Percentiles rank a stretch among this genome's conserved stretches.
phyloP scores from a whole-genome alignment of 78 protist species.

The Tieghemostelium lacteum region DNA sequence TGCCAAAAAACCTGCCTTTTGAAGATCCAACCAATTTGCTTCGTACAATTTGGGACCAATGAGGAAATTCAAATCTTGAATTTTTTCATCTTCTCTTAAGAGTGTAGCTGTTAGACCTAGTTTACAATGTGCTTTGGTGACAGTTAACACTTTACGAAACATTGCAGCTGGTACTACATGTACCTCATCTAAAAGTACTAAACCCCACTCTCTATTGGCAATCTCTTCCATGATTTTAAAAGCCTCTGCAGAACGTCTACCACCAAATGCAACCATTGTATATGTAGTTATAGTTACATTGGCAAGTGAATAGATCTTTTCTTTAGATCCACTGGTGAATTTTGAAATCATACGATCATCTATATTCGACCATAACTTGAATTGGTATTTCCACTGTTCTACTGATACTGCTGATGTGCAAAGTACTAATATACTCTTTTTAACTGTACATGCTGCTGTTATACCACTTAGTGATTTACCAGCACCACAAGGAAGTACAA shows the following conservation, averaged over 20 bases:
- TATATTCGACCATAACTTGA: conserved; percentile 89
- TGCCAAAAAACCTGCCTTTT: conserved; percentile 87
- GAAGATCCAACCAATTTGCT: conserved; percentile 99
- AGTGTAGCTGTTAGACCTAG: conserved; percentile 99
- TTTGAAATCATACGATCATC: conserved; percentile 49
- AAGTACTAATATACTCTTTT: conserved; percentile 91
- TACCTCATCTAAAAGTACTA: conserved; percentile 97
- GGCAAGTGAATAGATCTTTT: conserved; percentile 56
- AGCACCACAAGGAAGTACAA: conserved; percentile 99
- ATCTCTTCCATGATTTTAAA: conserved; percentile 86
- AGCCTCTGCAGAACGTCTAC: conserved; percentile 86
- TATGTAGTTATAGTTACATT: conserved; percentile 96
- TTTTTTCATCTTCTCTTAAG: conserved; percentile 98
- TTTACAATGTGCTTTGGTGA: conserved; percentile 94
- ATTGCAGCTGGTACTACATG: conserved; percentile 95
- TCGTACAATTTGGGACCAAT: conserved; percentile 99
- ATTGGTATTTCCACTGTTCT: conserved; percentile 96
- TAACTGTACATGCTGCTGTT: conserved; percentile 92
- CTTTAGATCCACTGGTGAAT: conserved; percentile 91
- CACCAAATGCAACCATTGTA: conserved; percentile 92
- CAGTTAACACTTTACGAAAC: conserved; percentile 83
- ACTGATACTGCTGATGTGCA: conserved; percentile 94
- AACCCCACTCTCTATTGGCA: conserved; percentile 96
- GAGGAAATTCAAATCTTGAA: conserved; percentile 93
- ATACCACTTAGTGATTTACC: conserved; percentile 99